Conservation (phyloP, 805 yeast genomes). For the Zygotorulaspora sp. region DNA sequence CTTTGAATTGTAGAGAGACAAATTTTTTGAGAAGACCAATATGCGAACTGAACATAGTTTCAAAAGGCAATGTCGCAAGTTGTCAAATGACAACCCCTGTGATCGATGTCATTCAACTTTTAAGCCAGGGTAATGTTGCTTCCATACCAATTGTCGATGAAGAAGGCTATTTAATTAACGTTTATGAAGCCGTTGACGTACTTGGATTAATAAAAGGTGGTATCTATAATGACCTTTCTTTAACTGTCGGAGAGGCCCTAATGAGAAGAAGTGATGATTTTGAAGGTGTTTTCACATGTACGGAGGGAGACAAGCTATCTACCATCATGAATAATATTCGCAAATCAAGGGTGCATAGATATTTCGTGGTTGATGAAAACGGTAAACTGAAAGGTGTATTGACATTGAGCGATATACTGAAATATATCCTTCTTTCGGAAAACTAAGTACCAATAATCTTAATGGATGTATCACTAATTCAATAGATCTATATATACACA, state of each 20-base stretch:
- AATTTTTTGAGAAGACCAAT: constrained; percentile 75
- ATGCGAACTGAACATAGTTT: constrained; percentile 61
- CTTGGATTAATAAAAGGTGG: constrained; percentile 91
- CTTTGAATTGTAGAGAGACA: constrained; percentile 93
- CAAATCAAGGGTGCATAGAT: constrained; percentile 83
- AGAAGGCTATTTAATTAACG: constrained; percentile 61
- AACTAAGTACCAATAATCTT: constrained; percentile 15
- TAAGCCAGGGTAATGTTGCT: constrained; percentile 76
- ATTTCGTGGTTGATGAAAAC: constrained; percentile 84
- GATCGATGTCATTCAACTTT: constrained; percentile 79
- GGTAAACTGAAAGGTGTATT: constrained; percentile 78
- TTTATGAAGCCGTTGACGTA: constrained; percentile 94
- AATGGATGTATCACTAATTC: not conserved
- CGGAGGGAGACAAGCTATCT: constrained; percentile 76
- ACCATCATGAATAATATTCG: constrained; percentile 91
- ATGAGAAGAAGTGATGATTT: constrained; percentile 88
- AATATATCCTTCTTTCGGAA: constrained; percentile 70
- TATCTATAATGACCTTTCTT: constrained; percentile 79
- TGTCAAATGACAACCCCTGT: constrained; percentile 91
- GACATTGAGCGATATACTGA: constrained; percentile 84
- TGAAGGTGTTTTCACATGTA: constrained; percentile 96
- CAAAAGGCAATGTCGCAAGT: constrained; percentile 55
- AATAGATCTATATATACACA: too few species aligned
- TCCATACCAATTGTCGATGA: constrained; percentile 92
- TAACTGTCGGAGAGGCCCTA: constrained; percentile 93